These are phyloP conservation scores for Canavalia ensiformis DNA, from an alignment of 306 rosid species.

Conservation along the genomic window DNA sequence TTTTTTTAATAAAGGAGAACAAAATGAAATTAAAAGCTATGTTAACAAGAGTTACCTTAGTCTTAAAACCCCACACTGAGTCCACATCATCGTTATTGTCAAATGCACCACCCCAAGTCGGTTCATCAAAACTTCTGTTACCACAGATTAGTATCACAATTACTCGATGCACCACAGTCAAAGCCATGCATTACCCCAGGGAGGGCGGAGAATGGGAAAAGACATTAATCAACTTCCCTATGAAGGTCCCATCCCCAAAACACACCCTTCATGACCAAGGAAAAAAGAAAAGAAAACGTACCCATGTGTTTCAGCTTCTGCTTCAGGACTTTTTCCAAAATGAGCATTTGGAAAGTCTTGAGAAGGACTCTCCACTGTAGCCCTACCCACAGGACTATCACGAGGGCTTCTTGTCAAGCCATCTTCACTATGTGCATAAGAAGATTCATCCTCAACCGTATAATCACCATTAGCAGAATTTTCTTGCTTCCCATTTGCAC, in stretches of 20 bases:
- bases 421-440: slow-evolving; percentile 73
- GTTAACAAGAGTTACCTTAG: slow-evolving; percentile 66
- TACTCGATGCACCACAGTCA: slow-evolving; percentile 43
- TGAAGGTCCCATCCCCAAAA: background rate
- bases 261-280: background rate
- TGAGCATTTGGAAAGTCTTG: slow-evolving; percentile 64
- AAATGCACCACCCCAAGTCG: slow-evolving; percentile 92
- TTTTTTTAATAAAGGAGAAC: background rate
- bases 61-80: slow-evolving; percentile 88
- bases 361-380: slow-evolving; percentile 71
- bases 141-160: slow-evolving; percentile 45
- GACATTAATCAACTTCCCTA: slow-evolving; percentile 7
- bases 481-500: slow-evolving; percentile 62
- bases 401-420: slow-evolving; percentile 74
- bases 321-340: slow-evolving; percentile 66
- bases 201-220: background rate
- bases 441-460: slow-evolving; percentile 72
- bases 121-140: slow-evolving; percentile 83
- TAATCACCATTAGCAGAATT: slow-evolving; percentile 56
- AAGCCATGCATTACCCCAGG: slow-evolving; percentile 15
- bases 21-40: slow-evolving; percentile 17
- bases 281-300: slow-evolving; percentile 29
- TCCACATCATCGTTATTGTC: slow-evolving; percentile 88
- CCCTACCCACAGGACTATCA: slow-evolving; percentile 76
- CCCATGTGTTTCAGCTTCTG: slow-evolving; percentile 80